These are phyloP conservation scores for Dunaliella sp. DNA, from an alignment of 139 green algal genomes.

Conservation along the genomic window DNA sequence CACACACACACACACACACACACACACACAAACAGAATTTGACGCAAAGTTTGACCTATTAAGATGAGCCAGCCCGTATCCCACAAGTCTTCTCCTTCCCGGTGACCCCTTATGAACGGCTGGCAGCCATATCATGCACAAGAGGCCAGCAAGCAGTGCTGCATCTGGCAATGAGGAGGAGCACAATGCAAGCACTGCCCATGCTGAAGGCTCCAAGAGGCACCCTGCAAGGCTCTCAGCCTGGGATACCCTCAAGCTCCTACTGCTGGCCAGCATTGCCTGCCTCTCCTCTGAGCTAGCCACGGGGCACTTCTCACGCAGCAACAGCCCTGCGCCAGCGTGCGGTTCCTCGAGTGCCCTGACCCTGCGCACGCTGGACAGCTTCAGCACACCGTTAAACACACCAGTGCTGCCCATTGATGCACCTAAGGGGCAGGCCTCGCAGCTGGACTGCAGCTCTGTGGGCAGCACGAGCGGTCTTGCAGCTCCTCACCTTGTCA, in stretches of 20 bases:
- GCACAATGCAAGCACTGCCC: not conserved
- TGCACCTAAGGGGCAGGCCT: not conserved
- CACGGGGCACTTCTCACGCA: not conserved
- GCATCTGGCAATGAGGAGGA: not conserved
- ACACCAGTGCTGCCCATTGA: not conserved
- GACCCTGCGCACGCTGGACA: no score
- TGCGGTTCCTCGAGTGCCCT: not conserved
- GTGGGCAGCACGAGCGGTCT: not conserved
- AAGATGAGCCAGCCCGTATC: no score
- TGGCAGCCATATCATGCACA: no score
- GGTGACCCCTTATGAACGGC: no score
- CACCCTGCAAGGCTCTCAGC: not conserved
- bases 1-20: no score
- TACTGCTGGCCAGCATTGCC: not conserved
- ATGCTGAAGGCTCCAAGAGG: not conserved
- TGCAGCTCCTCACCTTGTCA: not conserved
- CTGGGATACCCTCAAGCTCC: not conserved
- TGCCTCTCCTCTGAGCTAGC: not conserved
- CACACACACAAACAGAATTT: no score
- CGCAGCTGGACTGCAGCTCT: not conserved
- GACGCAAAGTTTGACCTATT: no score
- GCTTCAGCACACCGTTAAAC: no score
- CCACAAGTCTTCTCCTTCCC: no score
- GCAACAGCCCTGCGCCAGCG: not conserved
- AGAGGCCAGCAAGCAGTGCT: no score